Conservation (phyloP, 495 filamentous ascomycete species). For the Parmelia sp. region DNA sequence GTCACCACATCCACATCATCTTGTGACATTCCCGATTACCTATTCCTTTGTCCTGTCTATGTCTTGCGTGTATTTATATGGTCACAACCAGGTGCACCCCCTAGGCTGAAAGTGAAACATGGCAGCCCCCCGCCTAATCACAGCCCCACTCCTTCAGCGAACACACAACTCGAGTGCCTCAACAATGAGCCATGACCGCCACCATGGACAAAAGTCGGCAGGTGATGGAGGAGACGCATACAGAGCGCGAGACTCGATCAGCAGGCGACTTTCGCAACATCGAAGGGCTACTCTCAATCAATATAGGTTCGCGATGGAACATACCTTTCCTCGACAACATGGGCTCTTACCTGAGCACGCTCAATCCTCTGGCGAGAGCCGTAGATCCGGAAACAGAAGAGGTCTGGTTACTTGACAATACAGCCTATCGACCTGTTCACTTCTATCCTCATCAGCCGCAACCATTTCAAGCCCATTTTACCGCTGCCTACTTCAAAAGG, state of each 20-base stretch:
- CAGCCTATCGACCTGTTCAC: conserved; percentile 55
- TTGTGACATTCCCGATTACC: not conserved
- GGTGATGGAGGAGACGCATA: conserved; percentile 22
- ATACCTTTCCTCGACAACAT: conserved; percentile 25
- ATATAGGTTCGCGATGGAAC: conserved; percentile 19
- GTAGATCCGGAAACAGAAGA: conserved; percentile 50
- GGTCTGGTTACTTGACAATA: conserved; percentile 90
- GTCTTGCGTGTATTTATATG: not conserved
- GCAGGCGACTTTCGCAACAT: conserved; percentile 19
- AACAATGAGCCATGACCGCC: conserved; percentile 11
- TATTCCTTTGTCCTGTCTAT: not conserved
- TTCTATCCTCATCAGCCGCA: conserved; percentile 23
- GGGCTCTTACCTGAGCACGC: conserved; percentile 28
- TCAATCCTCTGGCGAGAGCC: conserved; percentile 35
- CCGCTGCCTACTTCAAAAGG: conserved; percentile 70
- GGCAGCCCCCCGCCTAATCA: not conserved
- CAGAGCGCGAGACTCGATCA: conserved; percentile 23
- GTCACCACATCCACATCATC: not conserved
- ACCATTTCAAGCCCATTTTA: conserved; percentile 72
- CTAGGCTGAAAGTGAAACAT: not conserved
- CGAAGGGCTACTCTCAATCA: conserved; percentile 19
- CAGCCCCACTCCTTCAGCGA: not conserved
- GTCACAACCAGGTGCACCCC: not conserved
- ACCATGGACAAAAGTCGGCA: conserved; percentile 23
- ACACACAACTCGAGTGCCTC: conserved; percentile 1